Evolutionary conservation across 2,329 filamentous ascomycete species (phyloP).

Genomic region (Neoscytalidium dimidiatum): DNA sequence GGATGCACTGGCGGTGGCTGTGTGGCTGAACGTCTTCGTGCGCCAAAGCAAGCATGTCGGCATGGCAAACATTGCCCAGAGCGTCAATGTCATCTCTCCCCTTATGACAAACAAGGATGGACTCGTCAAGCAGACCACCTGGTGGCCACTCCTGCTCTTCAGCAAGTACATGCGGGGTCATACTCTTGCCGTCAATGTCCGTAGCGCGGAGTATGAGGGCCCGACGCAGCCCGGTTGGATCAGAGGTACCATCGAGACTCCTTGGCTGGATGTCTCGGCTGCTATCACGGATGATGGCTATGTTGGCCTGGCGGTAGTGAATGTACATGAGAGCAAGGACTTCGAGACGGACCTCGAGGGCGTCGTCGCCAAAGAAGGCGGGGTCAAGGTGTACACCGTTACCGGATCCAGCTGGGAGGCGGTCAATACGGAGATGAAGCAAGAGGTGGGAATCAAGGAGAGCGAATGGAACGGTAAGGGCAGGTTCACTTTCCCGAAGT

Average conservation of each 20-base stretch:
- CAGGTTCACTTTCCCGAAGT: constrained; percentile 66
- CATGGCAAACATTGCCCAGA: constrained; percentile 79
- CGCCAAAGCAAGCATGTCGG: constrained; percentile 70
- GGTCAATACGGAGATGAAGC: constrained; percentile 63
- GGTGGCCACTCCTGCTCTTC: constrained; percentile 73
- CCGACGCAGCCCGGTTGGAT: constrained; percentile 68
- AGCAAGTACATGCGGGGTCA: constrained; percentile 72
- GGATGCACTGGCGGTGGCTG: constrained; percentile 72
- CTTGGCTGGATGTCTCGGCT: constrained; percentile 70
- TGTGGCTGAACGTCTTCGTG: constrained; percentile 77
- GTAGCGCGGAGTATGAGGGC: constrained; percentile 64
- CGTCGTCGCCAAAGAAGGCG: constrained; percentile 41
- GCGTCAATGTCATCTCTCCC: constrained; percentile 75
- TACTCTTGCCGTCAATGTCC: constrained; percentile 67
- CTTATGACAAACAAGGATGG: constrained; percentile 70
- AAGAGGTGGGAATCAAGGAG: constrained; percentile 64
- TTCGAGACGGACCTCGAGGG: constrained; percentile 64
- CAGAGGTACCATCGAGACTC: constrained; percentile 64
- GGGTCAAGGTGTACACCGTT: constrained; percentile 65
- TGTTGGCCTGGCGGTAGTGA: constrained; percentile 71
- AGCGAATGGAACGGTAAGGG: constrained; percentile 65
- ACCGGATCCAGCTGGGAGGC: constrained; percentile 58
- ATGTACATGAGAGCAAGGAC: constrained; percentile 62
- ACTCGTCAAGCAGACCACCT: constrained; percentile 70
- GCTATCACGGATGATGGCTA: constrained; percentile 60